phyloP scores from a whole-genome alignment of 805 yeast genomes.

The Cyberlindnera mrakii region DNA sequence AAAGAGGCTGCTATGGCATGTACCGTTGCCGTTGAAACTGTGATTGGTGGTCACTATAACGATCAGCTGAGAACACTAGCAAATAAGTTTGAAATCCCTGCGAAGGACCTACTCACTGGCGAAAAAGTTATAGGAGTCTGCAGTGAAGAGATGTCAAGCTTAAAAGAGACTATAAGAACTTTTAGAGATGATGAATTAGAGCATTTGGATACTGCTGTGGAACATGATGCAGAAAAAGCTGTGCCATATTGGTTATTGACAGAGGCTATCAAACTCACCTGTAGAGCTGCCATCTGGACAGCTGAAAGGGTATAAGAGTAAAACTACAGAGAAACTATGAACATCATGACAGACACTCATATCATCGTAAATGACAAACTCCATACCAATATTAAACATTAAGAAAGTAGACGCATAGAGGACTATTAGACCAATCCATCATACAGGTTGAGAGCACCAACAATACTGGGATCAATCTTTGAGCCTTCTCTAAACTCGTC shows the following conservation, averaged over 20 bases:
- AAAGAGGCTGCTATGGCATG: conserved; percentile 99
- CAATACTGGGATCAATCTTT: conserved; percentile 70
- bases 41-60: conserved; percentile 94
- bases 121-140: conserved; percentile 22
- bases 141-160: conserved; percentile 48
- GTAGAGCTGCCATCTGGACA: conserved; percentile 83
- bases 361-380: neutral
- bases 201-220: conserved; percentile 90
- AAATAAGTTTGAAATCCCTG: conserved; percentile 52
- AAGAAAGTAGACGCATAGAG: neutral
- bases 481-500: conserved; percentile 83
- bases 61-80: conserved; percentile 75
- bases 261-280: conserved; percentile 76
- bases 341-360: too few species aligned
- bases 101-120: conserved; percentile 24
- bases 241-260: conserved; percentile 87
- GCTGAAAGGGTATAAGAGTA: conserved; percentile 68
- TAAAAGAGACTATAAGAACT: conserved; percentile 58
- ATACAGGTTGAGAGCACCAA: conserved; percentile 70
- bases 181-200: conserved; percentile 95
- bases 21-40: conserved; percentile 97
- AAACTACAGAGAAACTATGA: neutral
- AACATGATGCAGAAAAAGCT: conserved; percentile 87
- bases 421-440: conserved; percentile 61
- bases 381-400: neutral